phyloP scores from a whole-genome alignment of 2,329 filamentous ascomycete species.

The Magnaporthiopsis poae region DNA sequence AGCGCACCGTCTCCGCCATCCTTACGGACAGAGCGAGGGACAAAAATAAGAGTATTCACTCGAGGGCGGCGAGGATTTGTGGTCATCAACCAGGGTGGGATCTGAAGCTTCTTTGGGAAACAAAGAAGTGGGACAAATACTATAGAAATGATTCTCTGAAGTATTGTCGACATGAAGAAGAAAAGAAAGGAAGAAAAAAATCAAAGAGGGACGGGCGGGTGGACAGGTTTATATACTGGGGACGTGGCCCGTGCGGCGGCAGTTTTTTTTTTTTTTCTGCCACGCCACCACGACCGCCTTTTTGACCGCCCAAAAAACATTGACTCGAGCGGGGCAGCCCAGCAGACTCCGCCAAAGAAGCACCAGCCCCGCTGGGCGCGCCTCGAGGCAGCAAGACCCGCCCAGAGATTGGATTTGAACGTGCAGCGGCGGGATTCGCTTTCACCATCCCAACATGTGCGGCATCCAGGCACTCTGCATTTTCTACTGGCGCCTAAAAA shows the following conservation, averaged over 20 bases:
- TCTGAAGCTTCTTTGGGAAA: conserved; percentile 88
- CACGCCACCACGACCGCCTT: neutral
- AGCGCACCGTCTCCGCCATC: conserved; percentile 37
- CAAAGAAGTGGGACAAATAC: conserved; percentile 83
- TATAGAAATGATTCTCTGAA: conserved; percentile 95
- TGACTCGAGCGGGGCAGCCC: neutral
- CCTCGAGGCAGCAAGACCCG: neutral
- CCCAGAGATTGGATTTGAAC: no score
- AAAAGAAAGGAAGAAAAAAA: conserved; percentile 32
- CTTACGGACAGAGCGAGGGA: conserved; percentile 52
- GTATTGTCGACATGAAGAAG: conserved; percentile 55
- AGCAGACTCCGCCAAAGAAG: no score
- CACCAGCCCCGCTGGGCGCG: no score
- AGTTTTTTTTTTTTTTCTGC: conserved; percentile 12
- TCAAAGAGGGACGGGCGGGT: conserved; percentile 21
- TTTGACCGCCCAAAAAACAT: conserved; percentile 30
- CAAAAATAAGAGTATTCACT: conserved; percentile 60
- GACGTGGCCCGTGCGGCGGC: conserved; percentile 7
- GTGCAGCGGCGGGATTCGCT: no score
- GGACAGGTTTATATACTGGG: conserved; percentile 31
- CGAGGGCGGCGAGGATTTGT: conserved; percentile 76
- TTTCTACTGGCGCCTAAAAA: neutral
- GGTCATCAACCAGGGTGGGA: conserved; percentile 91
- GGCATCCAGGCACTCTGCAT: no score
- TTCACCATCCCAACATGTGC: no score